Conservation (phyloP, 805 yeast species). For the Lipomyces spencermartinsiae region DNA sequence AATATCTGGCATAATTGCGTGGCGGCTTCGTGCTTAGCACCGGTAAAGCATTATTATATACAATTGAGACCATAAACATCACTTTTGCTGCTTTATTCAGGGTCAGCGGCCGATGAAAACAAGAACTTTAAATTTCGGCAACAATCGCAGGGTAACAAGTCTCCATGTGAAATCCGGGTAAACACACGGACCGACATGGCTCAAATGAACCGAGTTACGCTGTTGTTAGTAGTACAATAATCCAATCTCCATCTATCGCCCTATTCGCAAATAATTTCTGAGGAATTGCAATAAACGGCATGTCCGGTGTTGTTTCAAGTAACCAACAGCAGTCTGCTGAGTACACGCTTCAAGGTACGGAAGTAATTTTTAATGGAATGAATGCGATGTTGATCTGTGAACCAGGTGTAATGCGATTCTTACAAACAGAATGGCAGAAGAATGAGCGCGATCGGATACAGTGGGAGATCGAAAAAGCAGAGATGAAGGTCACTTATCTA, state of each 20-base stretch:
- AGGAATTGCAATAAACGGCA: not conserved
- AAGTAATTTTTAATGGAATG: not conserved
- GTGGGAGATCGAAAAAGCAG: constrained; percentile 67
- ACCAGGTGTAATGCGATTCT: constrained; percentile 64
- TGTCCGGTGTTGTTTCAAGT: constrained; percentile 8
- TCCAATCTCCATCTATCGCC: not conserved
- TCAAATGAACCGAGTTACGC: no score
- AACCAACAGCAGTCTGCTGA: constrained; percentile 36
- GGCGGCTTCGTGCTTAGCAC: not conserved
- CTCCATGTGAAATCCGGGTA: constrained; percentile 11
- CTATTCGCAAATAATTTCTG: not conserved
- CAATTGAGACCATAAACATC: not conserved
- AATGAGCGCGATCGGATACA: constrained; percentile 65
- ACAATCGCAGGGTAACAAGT: not conserved
- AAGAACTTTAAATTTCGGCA: not conserved
- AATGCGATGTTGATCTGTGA: not conserved
- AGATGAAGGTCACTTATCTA: constrained; percentile 54
- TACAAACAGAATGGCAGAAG: constrained; percentile 67
- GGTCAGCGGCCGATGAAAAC: not conserved
- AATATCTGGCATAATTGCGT: not conserved
- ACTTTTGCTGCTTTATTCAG: not conserved
- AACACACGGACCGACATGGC: not conserved
- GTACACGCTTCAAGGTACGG: constrained; percentile 48
- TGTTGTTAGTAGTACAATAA: not conserved
- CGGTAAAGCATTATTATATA: not conserved